Conservation (phyloP, 257 asterid species). For the Solanum habrochaites region DNA sequence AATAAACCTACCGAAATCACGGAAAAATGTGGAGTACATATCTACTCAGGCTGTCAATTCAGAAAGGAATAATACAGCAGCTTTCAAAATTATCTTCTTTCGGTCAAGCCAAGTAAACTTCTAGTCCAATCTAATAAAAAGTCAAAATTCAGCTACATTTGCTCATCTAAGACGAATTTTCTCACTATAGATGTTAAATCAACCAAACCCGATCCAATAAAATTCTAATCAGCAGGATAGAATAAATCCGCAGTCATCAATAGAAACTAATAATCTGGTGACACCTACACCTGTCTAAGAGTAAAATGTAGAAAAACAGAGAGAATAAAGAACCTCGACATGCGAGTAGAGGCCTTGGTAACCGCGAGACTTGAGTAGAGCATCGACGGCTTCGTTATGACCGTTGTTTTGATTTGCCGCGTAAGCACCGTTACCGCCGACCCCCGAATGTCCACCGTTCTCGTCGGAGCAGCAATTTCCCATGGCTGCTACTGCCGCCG, state of each 20-base stretch:
- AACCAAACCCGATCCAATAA: background rate
- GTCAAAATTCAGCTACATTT: background rate
- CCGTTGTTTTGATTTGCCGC: slow-evolving; percentile 27
- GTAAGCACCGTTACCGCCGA: slow-evolving; percentile 44
- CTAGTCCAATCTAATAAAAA: background rate
- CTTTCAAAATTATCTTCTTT: background rate
- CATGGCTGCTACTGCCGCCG: slow-evolving; percentile 35
- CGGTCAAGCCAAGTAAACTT: background rate
- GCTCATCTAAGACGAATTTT: background rate
- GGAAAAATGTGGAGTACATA: background rate
- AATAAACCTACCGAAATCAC: background rate
- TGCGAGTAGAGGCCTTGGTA: slow-evolving; percentile 66
- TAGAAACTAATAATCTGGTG: background rate
- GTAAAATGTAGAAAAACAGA: background rate
- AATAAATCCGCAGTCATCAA: background rate
- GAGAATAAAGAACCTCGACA: slow-evolving; percentile 56
- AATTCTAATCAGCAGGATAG: background rate
- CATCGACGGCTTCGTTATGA: slow-evolving; percentile 68
- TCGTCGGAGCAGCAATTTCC: slow-evolving; percentile 95
- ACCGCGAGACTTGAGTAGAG: slow-evolving; percentile 80
- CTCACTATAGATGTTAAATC: background rate
- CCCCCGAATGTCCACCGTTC: slow-evolving; percentile 67
- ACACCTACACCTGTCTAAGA: background rate
- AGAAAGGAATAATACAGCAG: background rate
- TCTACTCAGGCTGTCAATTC: background rate